Evolutionary conservation across 2,329 filamentous ascomycete species (phyloP), one percentile per base, ranked within the genome.

Genomic region (Fusarium guadeloupense): DNA sequence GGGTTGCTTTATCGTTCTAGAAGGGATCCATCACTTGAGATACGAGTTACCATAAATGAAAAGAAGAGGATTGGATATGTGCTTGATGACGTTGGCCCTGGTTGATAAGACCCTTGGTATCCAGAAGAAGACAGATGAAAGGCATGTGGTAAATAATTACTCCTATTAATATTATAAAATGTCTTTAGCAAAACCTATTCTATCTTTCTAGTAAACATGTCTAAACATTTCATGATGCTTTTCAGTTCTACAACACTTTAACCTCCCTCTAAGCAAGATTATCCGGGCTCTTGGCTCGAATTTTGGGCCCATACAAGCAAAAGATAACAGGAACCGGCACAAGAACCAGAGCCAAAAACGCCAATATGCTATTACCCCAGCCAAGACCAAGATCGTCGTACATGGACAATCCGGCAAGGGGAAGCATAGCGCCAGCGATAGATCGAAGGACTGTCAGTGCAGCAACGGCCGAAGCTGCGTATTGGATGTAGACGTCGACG

Each of bases 381-480:
- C 70, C 86, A 54, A 63, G 84, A 72, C 61, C 77, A 0, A 81
- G 66, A n/a, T 70, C 66, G 16, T 74, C 66, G 41, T 75, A 75
- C 68, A 75, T 69, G 12, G 77, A 74, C 2, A 78, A 72, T 0
- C 85, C 86, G 3, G 84, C 85, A 2, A 89, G 73, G 0, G 86
- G 86, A 9, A 88, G 80, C 21, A 92, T 87, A 0, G 83, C 86
- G 0, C 85, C 87, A n/a, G 86, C 88, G 54, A 91, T 72, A 1
- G 85, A 89, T 52, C 72, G 64, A 1, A 74, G 55, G 5, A 74
- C 68, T 0, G 72, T 73, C 17, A 67, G 54, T 1, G 72, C 70
- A 1, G 72, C 72, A 5, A 71, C 64, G 1, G 68, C 72, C 4
- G 71, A 73, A 10, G 72, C 72, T 0, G 72, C 72, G 41, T 73